Conservation (phyloP, 257 asterid species). For the Leonotis leonurus region DNA sequence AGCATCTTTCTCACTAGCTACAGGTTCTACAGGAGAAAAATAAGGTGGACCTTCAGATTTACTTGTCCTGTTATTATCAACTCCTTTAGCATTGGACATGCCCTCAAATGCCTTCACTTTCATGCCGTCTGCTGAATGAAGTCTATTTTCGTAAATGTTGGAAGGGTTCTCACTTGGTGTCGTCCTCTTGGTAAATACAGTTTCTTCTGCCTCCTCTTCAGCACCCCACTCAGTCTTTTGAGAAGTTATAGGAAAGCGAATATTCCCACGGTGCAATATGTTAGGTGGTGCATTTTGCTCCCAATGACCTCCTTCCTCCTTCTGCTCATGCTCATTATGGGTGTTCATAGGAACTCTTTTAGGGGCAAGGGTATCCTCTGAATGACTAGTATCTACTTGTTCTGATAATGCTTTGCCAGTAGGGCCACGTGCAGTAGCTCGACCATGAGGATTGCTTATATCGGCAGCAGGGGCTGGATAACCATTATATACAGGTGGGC, state of each 20-base stretch:
- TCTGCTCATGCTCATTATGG: constrained; percentile 39
- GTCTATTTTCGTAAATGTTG: constrained; percentile 30
- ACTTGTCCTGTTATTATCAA: constrained; percentile 32
- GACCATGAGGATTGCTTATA: constrained; percentile 40
- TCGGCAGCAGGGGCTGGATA: constrained; percentile 54
- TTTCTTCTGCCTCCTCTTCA: constrained; percentile 53
- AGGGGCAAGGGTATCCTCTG: constrained; percentile 41
- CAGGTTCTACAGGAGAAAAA: constrained; percentile 27
- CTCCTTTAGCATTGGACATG: constrained; percentile 24
- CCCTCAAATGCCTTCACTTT: constrained; percentile 37
- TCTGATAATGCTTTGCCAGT: constrained; percentile 36
- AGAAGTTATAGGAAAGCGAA: constrained; percentile 24
- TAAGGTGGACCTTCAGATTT: constrained; percentile 30
- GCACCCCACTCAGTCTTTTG: constrained; percentile 78
- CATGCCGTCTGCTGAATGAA: constrained; percentile 28
- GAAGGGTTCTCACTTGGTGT: constrained; percentile 28
- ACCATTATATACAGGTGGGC: constrained; percentile 56
- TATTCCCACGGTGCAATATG: constrained; percentile 31
- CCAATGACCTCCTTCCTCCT: constrained; percentile 48
- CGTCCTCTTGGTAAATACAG: constrained; percentile 28
- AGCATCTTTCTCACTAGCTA: constrained; percentile 32
- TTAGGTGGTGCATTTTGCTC: constrained; percentile 30
- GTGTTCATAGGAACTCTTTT: constrained; percentile 41
- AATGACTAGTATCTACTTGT: constrained; percentile 39
- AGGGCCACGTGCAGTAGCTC: constrained; percentile 44